These are phyloP conservation scores for Paraphysoderma sedebokerense DNA, from an alignment of 371 early-diverging fungal genomes.

Conservation along the genomic window DNA sequence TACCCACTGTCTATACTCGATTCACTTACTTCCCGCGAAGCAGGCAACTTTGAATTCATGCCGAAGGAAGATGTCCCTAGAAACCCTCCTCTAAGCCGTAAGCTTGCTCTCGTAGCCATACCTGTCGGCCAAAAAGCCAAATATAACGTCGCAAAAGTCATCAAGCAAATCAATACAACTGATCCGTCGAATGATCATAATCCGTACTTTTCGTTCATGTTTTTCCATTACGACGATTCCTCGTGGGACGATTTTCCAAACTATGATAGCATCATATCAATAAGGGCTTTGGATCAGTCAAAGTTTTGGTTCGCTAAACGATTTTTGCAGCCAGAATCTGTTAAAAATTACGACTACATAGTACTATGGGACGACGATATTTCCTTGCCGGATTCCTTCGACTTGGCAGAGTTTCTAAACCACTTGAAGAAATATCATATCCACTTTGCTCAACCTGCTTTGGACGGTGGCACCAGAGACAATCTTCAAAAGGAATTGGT, in stretches of 20 bases:
- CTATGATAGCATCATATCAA: background rate
- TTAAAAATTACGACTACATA: background rate
- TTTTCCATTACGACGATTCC: constrained; percentile 1
- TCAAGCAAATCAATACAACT: background rate
- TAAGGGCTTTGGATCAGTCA: background rate
- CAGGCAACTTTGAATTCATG: background rate
- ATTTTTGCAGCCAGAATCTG: background rate
- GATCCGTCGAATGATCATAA: too few relatives aligned
- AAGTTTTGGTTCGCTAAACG: constrained; percentile 1
- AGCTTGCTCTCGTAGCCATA: background rate
- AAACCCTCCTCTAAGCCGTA: background rate
- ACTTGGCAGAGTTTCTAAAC: background rate
- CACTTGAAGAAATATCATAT: background rate
- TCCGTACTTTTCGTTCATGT: background rate
- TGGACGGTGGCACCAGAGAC: background rate
- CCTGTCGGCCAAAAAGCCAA: background rate
- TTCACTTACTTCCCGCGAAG: too few relatives aligned
- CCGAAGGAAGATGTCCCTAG: background rate
- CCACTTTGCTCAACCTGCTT: background rate
- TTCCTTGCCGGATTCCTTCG: background rate
- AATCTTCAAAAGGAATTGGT: background rate
- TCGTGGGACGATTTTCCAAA: too few relatives aligned
- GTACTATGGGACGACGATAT: constrained; percentile 1
- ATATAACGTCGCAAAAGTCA: background rate
- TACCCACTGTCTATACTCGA: too few relatives aligned